These are phyloP conservation scores for Ceratocystis huliohia DNA, from an alignment of 2,329 filamentous ascomycete species.

Conservation along the genomic window DNA sequence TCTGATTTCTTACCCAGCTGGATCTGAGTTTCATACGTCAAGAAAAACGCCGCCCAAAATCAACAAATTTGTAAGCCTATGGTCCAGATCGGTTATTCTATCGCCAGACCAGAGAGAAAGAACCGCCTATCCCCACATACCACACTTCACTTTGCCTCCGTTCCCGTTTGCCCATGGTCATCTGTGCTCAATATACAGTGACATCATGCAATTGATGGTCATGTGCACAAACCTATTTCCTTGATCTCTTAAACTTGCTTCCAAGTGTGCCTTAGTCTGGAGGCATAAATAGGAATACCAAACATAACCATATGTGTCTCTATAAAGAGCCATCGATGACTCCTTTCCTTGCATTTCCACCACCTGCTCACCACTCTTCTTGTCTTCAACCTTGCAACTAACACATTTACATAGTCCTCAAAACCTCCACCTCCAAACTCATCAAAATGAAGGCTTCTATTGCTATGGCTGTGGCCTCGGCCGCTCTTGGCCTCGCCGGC, in stretches of 20 bases:
- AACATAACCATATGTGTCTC: no score
- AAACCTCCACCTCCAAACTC: not conserved
- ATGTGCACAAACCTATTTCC: not conserved
- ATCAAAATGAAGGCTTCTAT: conserved; percentile 40
- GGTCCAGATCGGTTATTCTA: conserved; percentile 3
- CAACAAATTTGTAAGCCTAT: not conserved
- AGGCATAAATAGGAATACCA: no score
- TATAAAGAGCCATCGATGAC: no score
- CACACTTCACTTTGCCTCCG: not conserved
- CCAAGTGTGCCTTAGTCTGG: not conserved
- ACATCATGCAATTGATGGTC: not conserved
- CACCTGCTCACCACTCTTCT: no score
- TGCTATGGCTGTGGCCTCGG: conserved; percentile 35
- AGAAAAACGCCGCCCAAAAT: not conserved
- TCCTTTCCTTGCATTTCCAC: not conserved
- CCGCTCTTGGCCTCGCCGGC: conserved; percentile 35
- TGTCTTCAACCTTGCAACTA: no score
- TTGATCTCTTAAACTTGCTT: not conserved
- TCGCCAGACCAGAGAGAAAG: not conserved
- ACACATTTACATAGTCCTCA: not conserved
- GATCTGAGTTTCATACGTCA: conserved; percentile 4
- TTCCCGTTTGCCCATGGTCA: not conserved
- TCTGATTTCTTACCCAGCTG: conserved; percentile 15
- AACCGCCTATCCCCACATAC: not conserved
- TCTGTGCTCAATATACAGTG: not conserved